Evolutionary conservation across 345 rosid genomes (phyloP), one percentile per base, ranked within the genome.

Genomic region (Arabidopsis arenosa): DNA sequence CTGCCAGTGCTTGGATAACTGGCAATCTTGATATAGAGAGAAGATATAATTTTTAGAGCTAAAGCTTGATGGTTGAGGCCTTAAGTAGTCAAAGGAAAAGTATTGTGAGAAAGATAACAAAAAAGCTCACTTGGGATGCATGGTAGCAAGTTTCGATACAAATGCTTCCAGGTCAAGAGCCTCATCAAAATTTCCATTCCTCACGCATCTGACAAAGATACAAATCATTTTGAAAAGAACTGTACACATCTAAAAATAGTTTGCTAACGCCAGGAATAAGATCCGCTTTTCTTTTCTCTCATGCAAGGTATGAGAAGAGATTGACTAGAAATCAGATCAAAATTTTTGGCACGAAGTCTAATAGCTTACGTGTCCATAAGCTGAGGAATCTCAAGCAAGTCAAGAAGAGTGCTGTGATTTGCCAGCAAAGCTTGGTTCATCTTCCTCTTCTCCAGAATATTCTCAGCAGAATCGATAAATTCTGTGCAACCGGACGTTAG

Each of bases 371-470:
- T 95, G 84, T 95, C 99, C 99, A 95, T 95, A 66, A 95, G 99
- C 82, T 95, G 99, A 79, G 98, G 99, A 75, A 95, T 95, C 84
- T 95, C 99, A 68, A 95, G 99, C 88, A 95, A 88, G 81, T 95
- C 99, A 47, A 95, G 97, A 83, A 95, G 83, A 82, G 89, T 87
- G 77, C 93, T 85, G 69, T 95, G 99, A 80, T 92, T 95, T 6
- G 88, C 84, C 36, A 95, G 89, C 84, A 95, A 75, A 9, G 85
- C 88, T 83, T 92, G 96, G 86, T 95, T 92, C 97, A 88, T 82
- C 86, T 95, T 95, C 84, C 97, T 86, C 84, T 90, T 85, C 83
- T 90, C 97, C 87, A 95, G 79, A 79, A 95, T 92, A 75, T 82
- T 74, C 77, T 90, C 97, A 3, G 96, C 97, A 58, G 96, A 90